Conservation (phyloP, 257 asterid genomes). For the Osmanthus fragrans region DNA sequence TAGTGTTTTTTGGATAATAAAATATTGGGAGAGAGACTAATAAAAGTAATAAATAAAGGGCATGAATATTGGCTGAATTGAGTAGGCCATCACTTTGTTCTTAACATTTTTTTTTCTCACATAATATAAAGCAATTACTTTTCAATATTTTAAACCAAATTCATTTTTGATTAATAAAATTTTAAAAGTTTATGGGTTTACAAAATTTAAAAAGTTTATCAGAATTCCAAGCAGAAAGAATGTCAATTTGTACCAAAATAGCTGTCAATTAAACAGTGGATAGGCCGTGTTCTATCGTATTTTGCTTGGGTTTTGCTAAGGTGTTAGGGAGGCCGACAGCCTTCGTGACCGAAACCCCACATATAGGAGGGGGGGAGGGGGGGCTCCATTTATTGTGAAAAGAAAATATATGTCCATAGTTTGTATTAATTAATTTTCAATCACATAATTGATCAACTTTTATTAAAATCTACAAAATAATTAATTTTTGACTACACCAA, state of each 20-base stretch:
- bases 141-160: background rate
- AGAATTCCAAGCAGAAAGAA: background rate
- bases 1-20: background rate
- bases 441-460: no score
- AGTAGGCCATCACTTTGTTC: background rate
- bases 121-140: background rate
- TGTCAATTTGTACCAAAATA: conserved; percentile 27
- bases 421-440: no score
- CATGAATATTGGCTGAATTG: background rate
- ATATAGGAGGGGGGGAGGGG: no score
- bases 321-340: no score
- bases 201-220: background rate
- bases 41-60: background rate
- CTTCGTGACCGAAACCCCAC: no score
- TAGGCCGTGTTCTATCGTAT: conserved; percentile 32
- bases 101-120: background rate
- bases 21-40: background rate
- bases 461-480: no score
- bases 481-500: no score
- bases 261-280: conserved; percentile 27
- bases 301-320: no score
- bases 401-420: no score
- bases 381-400: no score
- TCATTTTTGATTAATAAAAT: no score
- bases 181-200: no score